Evolutionary conservation across 108 stramenopile species (phyloP), one percentile per base, ranked within the genome.

Genomic region (Bacterosira constricta): DNA sequence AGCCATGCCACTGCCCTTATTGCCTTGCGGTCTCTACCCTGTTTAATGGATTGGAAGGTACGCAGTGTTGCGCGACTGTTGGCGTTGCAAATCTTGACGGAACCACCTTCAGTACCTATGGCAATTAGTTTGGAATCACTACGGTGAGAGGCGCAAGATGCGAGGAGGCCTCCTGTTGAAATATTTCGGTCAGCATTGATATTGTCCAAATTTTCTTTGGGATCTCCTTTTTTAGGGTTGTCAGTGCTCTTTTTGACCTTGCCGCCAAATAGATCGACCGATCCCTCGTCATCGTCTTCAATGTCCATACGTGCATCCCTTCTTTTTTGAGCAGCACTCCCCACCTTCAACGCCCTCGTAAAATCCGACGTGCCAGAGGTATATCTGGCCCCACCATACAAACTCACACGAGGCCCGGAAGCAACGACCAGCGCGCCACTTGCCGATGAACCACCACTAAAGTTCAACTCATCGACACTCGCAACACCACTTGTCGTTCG

Each of bases 101-200:
- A 69, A 1, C 93, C 93, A 10, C 56, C 67, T 52, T 90, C 88
- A 3, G 83, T 88, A 0, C 90, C 93, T 26, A 92, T 85, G 0
- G 90, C 93, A 39, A 94, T 50, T 66, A 94, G 65, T 6, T 85
- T 80, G 18, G 88, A 86, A 74, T 94, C 93, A 47, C 77, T 73
- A 3, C 90, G 85, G 69, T 81, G 84, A 12, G 71, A 38, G 20
- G 69, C 93, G 60, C 85, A 77, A 15, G 73, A 72, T 4, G 90
- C 84, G 49, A 88, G 50, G 41, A 85, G 76, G 6, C 92, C 92
- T 18, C 90, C 90, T 9, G 88, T 88, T 18, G 82, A 83, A 18
- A 94, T 75, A 8, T 85, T 59, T 47, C 89, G 82, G 79, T 93
- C 91, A 13, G 91, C 66, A 37, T 69, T 69, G 52, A 89, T 66